Evolutionary conservation across 768 basidiomycete species (phyloP), one percentile per base, ranked within the genome.

Genomic region (Plicaturopsis crispa): DNA sequence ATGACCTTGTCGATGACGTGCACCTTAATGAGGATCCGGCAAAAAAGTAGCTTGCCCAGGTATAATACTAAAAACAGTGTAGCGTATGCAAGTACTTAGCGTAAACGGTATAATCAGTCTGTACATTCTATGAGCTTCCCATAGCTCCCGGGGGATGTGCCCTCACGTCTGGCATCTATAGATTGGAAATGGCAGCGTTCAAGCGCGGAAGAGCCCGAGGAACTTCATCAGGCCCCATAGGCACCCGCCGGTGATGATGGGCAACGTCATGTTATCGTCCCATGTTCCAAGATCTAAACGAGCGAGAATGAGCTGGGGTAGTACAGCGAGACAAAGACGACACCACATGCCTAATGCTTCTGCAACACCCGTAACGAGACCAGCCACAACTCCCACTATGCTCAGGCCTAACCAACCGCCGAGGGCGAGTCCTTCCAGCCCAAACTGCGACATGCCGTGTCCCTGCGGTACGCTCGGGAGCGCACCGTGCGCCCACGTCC

Each of bases 221-320:
- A 67, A 41, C 45, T 66, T 69, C 66, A 73, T 13, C 6, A 75
- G 66, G 3, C 65, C 67, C 75, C 75, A 81, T 21, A 81, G 55
- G 47, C 75, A 69, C 2, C 77, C 84, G 3, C 91, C 91, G 5
- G 88, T 80, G 39, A 93, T 75, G 52, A 94, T 79, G 4, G 92
- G 92, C 18, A 96, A 61, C 6, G 88, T 93, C 18, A 96, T 57
- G 55, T 96, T 94, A 53, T 96, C 92, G 51, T 96, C 92, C 26
- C 90, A 54, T 0, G 72, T 73, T 13, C 89, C 89, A 3, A 94
- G 66, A 56, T 93, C 89, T 94, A 53, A 20, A 23, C 17, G 17
- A 26, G 30, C 19, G 20, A 24, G 12, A 36, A 33, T 23, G 32
- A 34, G 11, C 13, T 30, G 31, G 12, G 31, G 5, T 38, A 37